These are phyloP conservation scores for Crassisporium funariophilum DNA, from an alignment of 768 basidiomycete genomes.

Conservation along the genomic window DNA sequence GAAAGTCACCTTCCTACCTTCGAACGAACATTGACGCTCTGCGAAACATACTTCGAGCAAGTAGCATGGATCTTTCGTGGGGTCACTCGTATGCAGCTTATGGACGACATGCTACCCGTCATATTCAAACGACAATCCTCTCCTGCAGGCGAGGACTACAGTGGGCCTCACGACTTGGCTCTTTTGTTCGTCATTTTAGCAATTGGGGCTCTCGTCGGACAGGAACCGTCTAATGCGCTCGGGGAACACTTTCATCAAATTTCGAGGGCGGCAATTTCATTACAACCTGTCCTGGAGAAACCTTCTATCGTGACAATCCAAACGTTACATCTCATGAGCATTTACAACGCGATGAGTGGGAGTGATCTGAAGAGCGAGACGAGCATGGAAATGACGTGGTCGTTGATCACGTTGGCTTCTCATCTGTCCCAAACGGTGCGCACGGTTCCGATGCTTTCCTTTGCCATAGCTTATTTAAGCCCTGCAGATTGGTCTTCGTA, in stretches of 20 bases:
- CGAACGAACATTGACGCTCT: constrained; percentile 53
- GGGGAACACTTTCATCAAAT: constrained; percentile 72
- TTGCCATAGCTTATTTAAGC: neutral
- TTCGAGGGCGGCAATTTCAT: constrained; percentile 61
- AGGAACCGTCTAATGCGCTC: constrained; percentile 34
- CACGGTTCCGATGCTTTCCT: constrained; percentile 15
- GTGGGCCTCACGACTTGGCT: constrained; percentile 51
- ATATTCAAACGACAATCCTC: constrained; percentile 57
- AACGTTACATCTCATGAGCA: constrained; percentile 64
- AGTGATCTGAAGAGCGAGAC: constrained; percentile 62
- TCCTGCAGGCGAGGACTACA: constrained; percentile 39
- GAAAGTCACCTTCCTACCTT: constrained; percentile 54
- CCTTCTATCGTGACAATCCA: constrained; percentile 74
- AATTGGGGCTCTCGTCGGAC: constrained; percentile 50
- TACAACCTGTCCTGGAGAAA: constrained; percentile 71
- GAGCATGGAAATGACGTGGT: constrained; percentile 76
- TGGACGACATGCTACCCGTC: constrained; percentile 64
- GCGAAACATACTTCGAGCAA: constrained; percentile 66
- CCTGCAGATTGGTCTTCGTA: constrained; percentile 65
- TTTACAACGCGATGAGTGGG: constrained; percentile 72
- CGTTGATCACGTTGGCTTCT: constrained; percentile 60
- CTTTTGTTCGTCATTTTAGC: constrained; percentile 60
- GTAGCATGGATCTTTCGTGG: constrained; percentile 65
- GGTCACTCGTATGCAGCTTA: constrained; percentile 61
- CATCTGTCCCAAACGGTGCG: constrained; percentile 68